Conservation (phyloP, 441 rosid genomes). For the Theobroma grandiflorum region DNA sequence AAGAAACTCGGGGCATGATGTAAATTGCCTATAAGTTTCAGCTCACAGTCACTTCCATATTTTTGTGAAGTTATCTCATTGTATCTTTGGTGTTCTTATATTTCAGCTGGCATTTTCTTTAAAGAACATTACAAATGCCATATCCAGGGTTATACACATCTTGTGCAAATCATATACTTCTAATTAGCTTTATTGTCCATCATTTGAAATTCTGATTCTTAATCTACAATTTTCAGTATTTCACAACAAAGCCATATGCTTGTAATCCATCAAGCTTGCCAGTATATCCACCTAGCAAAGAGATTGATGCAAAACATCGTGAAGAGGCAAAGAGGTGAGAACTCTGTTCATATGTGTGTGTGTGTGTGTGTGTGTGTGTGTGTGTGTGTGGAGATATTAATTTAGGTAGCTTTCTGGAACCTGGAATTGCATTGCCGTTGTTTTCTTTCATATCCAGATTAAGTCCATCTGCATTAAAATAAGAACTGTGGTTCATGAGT, state of each 20-base stretch:
- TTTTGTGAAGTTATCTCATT: background rate
- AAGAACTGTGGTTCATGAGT: background rate
- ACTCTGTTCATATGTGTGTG: background rate
- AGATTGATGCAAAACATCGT: constrained; percentile 87
- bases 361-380: background rate
- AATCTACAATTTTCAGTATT: constrained; percentile 50
- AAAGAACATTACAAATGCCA: background rate
- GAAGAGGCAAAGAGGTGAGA: constrained; percentile 77
- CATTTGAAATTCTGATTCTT: constrained; percentile 16
- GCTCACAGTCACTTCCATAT: background rate
- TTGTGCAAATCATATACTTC: constrained; percentile 12
- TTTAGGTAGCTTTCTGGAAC: constrained; percentile 8
- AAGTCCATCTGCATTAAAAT: background rate
- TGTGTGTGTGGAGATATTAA: background rate
- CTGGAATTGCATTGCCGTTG: background rate
- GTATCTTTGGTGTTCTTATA: constrained; percentile 6
- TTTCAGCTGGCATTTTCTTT: constrained; percentile 5
- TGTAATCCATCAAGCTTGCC: constrained; percentile 95
- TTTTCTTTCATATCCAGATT: background rate
- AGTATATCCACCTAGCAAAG: constrained; percentile 86
- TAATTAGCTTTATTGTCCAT: background rate
- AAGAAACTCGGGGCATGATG: background rate
- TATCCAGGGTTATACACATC: background rate
- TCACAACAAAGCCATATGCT: constrained; percentile 72
- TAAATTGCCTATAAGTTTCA: background rate